Percentiles rank a stretch among this genome's conserved stretches.
phyloP scores from a whole-genome alignment of 768 basidiomycete species.

The Coprinellus micaceus region DNA sequence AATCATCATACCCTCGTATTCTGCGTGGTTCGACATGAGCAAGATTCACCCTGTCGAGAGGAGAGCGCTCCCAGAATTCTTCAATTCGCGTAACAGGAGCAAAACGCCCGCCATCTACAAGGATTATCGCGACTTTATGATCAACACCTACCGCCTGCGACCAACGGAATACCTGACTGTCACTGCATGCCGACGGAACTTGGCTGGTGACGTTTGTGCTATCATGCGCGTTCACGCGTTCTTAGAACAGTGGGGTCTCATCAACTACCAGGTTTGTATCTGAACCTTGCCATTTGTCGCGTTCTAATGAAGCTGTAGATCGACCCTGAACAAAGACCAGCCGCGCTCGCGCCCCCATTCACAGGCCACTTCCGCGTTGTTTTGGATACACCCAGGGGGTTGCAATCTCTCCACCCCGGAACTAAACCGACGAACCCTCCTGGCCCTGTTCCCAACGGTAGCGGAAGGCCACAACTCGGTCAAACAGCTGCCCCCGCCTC shows the following conservation, averaged over 20 bases:
- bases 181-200: slow-evolving; percentile 91
- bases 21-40: slow-evolving; percentile 97
- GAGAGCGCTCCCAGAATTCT: slow-evolving; percentile 94
- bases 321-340: slow-evolving; percentile 93
- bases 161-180: slow-evolving; percentile 96
- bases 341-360: slow-evolving; percentile 92
- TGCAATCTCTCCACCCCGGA: slow-evolving; percentile 89
- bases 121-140: slow-evolving; percentile 99
- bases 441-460: slow-evolving; percentile 40
- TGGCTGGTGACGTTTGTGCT: slow-evolving; percentile 97
- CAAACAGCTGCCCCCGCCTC: slow-evolving; percentile 55
- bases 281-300: background rate
- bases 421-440: slow-evolving; percentile 53
- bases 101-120: slow-evolving; percentile 98
- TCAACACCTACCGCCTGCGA: slow-evolving; percentile 93
- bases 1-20: slow-evolving; percentile 94
- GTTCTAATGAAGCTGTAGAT: slow-evolving; percentile 52
- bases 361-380: slow-evolving; percentile 98
- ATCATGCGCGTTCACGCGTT: slow-evolving; percentile 99
- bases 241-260: slow-evolving; percentile 96
- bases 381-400: slow-evolving; percentile 92
- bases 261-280: slow-evolving; percentile 89
- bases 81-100: slow-evolving; percentile 89
- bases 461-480: slow-evolving; percentile 16
- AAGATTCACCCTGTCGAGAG: slow-evolving; percentile 90